Conservation (phyloP, 1,139 yeast genomes). For the Arxiozyma heterogenica region DNA sequence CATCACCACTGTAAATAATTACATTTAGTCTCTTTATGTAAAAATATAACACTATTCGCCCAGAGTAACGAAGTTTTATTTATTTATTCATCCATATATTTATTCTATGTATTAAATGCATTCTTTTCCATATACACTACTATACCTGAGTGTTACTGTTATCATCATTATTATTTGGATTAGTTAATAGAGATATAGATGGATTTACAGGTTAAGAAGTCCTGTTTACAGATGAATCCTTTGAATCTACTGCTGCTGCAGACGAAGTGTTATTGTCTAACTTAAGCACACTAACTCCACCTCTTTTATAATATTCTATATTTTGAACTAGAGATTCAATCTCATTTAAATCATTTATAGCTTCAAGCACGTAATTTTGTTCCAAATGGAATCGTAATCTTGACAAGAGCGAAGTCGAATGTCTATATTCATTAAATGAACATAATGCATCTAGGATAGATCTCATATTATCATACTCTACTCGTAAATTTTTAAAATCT, state of each 20-base stretch:
- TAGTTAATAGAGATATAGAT: not conserved
- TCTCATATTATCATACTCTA: constrained; percentile 62
- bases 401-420: not conserved
- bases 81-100: not conserved
- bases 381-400: not conserved
- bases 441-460: constrained; percentile 10
- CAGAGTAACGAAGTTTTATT: not conserved
- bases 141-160: not conserved
- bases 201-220: not conserved
- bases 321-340: not conserved
- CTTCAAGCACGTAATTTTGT: not conserved
- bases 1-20: too few relatives aligned
- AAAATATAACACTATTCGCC: not conserved
- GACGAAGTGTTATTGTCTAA: not conserved
- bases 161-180: not conserved
- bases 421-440: not conserved
- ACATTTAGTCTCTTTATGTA: not conserved
- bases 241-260: not conserved
- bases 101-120: not conserved
- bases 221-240: not conserved
- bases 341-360: constrained; percentile 7
- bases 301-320: not conserved
- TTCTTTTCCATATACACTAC: not conserved
- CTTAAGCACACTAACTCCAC: constrained; percentile 11
- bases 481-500: constrained; percentile 58